Percentiles rank a stretch among this genome's conserved stretches.
These are phyloP conservation scores for Leucosporidium yakuticum DNA, from an alignment of 768 basidiomycete species.

Conservation along the genomic window DNA sequence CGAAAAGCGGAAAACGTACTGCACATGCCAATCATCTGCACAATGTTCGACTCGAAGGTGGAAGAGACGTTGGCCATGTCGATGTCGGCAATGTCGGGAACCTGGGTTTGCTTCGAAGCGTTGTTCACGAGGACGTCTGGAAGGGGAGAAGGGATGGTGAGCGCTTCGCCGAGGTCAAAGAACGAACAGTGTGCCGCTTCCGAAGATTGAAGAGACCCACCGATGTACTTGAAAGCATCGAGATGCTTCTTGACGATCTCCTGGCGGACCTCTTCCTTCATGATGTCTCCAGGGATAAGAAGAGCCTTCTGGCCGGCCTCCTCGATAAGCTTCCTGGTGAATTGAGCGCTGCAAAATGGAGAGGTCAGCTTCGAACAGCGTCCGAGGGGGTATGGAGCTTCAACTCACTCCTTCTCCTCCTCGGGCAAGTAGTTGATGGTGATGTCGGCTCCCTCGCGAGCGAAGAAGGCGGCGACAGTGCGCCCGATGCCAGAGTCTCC, in stretches of 20 bases:
- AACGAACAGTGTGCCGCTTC: too few relatives aligned
- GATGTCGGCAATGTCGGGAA: conserved; percentile 41
- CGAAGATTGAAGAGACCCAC: not conserved
- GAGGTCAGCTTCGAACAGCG: not conserved
- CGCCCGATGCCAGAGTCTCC: conserved; percentile 46
- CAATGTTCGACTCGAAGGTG: conserved; percentile 56
- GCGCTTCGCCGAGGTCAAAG: conserved; percentile 2
- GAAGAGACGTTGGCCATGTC: conserved; percentile 53
- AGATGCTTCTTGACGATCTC: conserved; percentile 52
- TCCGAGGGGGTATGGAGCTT: not conserved
- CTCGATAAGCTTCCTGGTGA: conserved; percentile 49
- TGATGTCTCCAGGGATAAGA: conserved; percentile 47
- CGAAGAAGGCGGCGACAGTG: conserved; percentile 41
- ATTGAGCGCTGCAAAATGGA: not conserved
- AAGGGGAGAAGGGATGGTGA: conserved; percentile 46
- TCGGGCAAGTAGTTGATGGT: conserved; percentile 52
- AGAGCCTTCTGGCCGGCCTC: conserved; percentile 45
- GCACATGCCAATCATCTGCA: conserved; percentile 57
- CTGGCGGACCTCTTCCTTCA: conserved; percentile 47
- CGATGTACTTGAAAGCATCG: conserved; percentile 39
- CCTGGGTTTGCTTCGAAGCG: conserved; percentile 33
- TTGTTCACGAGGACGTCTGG: conserved; percentile 57
- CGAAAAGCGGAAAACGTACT: conserved; percentile 39
- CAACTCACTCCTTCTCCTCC: conserved; percentile 53
- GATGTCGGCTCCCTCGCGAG: conserved; percentile 48